Evolutionary conservation across 768 basidiomycete species (phyloP).

Genomic region (Kwoniella newhampshirensis): DNA sequence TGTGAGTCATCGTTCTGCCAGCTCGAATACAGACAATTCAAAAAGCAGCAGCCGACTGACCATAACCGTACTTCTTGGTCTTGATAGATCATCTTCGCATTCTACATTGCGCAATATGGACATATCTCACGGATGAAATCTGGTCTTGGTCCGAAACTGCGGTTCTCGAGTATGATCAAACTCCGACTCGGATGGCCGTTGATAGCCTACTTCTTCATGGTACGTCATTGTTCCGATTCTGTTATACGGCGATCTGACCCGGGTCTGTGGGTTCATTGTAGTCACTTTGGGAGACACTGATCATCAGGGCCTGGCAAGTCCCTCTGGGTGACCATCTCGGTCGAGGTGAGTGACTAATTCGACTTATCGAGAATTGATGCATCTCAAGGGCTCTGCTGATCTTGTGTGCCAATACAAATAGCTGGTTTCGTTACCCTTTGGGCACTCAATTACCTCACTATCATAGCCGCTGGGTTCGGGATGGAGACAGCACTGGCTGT

Average conservation of each 20-base stretch:
- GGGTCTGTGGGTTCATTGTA: background rate
- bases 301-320: constrained; percentile 47
- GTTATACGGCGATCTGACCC: background rate
- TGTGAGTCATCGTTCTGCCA: too few relatives aligned
- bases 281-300: constrained; percentile 43
- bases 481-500: constrained; percentile 47
- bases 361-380: background rate
- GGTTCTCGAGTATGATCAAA: constrained; percentile 28
- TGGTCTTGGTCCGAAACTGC: constrained; percentile 32
- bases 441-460: constrained; percentile 48
- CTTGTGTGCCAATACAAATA: background rate
- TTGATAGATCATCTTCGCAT: constrained; percentile 49
- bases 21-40: too few relatives aligned
- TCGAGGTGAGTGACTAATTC: constrained; percentile 21
- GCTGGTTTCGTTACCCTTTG: constrained; percentile 49
- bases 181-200: constrained; percentile 30
- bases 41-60: too few relatives aligned
- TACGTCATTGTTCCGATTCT: constrained; percentile 17
- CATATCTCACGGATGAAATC: constrained; percentile 32
- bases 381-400: background rate
- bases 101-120: constrained; percentile 34
- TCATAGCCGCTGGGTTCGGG: constrained; percentile 45
- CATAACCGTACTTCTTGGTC: background rate
- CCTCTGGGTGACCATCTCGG: constrained; percentile 41
- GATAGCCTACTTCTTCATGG: constrained; percentile 47